Conservation (phyloP, 78 protist species). For the Guillardia theta region DNA sequence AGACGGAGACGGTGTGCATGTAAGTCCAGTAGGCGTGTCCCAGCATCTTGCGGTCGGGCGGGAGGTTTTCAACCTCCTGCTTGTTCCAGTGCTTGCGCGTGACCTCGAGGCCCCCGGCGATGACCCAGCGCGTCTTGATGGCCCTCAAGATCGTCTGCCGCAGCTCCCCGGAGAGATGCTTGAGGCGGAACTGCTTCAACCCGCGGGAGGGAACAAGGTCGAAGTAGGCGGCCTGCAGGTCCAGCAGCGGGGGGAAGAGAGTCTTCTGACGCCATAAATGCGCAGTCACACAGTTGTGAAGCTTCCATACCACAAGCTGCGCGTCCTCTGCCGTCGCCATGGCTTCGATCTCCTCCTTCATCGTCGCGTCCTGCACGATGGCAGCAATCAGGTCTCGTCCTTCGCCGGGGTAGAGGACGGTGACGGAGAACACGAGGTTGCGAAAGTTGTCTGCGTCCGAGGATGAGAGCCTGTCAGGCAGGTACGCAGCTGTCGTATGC, state of each 20-base stretch:
- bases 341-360: background rate
- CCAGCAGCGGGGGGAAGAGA: background rate
- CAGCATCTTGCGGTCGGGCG: background rate
- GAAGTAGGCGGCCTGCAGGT: background rate
- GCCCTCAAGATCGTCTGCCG: too few species aligned
- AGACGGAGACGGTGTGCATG: slow-evolving; percentile 4
- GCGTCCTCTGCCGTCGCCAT: background rate
- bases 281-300: background rate
- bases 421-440: background rate
- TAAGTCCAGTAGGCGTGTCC: slow-evolving; percentile 7
- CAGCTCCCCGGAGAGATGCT: too few species aligned
- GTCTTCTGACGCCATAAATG: background rate
- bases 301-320: background rate
- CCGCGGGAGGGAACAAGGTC: background rate
- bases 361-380: background rate
- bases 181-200: too few species aligned
- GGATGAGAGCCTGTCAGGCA: background rate
- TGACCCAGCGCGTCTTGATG: too few species aligned
- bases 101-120: background rate
- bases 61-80: background rate
- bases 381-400: background rate
- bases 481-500: slow-evolving; percentile 12
- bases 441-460: background rate
- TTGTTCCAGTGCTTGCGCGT: background rate
- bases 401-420: background rate